Base-by-base conservation (phyloP, 2,329 filamentous ascomycete species). In the Ceratocystis diversiconidia region DNA sequence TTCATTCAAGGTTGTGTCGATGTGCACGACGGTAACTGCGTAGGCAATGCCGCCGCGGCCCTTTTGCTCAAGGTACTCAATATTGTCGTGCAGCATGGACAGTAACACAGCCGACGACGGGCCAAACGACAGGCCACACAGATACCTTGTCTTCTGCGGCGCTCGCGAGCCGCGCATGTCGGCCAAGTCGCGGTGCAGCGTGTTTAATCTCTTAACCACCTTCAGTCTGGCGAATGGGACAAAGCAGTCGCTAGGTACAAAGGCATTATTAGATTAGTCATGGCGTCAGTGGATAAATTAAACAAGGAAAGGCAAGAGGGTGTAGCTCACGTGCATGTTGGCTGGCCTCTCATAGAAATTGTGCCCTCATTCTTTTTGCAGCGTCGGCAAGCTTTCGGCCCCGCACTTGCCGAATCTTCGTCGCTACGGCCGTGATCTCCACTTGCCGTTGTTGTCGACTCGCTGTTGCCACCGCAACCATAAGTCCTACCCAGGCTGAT, bases 71-170 rank as follows among this genome's bases (percentile, higher is more conserved):
- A 92, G 87, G 64, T 80, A 81, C 69, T 82, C 78, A 59, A 88
- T 78, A 71, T 90, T 88, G 68, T 81, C 77, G 73, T 89, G 82
- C 64, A 97, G 78, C 25, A 95, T 80, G 70, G 92, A 83, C 36
- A 95, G 79, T 55, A 99, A 78, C 15, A 85, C 83, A 15, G 88
- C 80, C 0, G 92, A 97, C 1, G 89, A 94, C 1, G 88, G 78
- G 0, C 94, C 92, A 71, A 90, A 86, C 0, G 92, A 96, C 1
- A 96, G 77, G 5, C 91, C 90, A 22, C 96, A 77, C 19, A 96
- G 77, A 61, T 96, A 82, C 41, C 73, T 50, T 30, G 22, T 62
- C 63, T 72, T 72, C 50, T 73, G 73, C 10, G 73, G 71, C 69
- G 71, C 63, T 25, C 66, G 66, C 72, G 68, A 71, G 73, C 66